Evolutionary conservation across 2,329 filamentous ascomycete species (phyloP).

Genomic region (Diaporthe vexans): DNA sequence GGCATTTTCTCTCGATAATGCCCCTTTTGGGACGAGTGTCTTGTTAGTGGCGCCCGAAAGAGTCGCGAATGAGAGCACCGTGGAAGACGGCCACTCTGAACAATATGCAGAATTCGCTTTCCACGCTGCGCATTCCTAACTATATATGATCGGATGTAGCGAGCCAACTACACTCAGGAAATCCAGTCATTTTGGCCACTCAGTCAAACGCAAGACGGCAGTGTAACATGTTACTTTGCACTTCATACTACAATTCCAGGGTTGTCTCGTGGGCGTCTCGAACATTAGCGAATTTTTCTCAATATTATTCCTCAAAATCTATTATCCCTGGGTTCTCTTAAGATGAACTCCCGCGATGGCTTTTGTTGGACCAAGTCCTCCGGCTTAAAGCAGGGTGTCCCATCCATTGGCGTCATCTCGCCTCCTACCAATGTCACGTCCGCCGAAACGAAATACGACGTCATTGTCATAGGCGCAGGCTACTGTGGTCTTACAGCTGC

Average conservation of each 20-base stretch:
- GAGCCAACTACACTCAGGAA: background rate
- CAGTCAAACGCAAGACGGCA: background rate
- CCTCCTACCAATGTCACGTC: background rate
- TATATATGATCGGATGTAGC: background rate
- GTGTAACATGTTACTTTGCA: too few relatives aligned
- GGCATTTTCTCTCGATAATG: slow-evolving; percentile 18
- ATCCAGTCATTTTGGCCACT: background rate
- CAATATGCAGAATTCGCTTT: background rate
- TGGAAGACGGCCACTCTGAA: background rate
- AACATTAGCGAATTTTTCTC: background rate
- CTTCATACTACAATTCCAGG: background rate
- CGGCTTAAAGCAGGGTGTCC: background rate
- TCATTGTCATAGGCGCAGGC: slow-evolving; percentile 1
- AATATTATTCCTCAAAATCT: background rate
- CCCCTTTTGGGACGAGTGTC: slow-evolving; percentile 17
- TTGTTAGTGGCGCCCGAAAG: background rate
- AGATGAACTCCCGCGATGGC: slow-evolving; percentile 12
- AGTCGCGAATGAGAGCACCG: background rate
- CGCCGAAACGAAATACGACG: background rate
- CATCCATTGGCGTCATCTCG: background rate
- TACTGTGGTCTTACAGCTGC: slow-evolving; percentile 10
- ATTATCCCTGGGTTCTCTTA: too few relatives aligned
- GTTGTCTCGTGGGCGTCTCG: background rate
- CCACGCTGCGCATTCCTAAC: too few relatives aligned
- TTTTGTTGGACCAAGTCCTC: background rate